These are phyloP conservation scores for Penicillium sp. DNA, from an alignment of 2,329 filamentous ascomycete species.

Conservation along the genomic window DNA sequence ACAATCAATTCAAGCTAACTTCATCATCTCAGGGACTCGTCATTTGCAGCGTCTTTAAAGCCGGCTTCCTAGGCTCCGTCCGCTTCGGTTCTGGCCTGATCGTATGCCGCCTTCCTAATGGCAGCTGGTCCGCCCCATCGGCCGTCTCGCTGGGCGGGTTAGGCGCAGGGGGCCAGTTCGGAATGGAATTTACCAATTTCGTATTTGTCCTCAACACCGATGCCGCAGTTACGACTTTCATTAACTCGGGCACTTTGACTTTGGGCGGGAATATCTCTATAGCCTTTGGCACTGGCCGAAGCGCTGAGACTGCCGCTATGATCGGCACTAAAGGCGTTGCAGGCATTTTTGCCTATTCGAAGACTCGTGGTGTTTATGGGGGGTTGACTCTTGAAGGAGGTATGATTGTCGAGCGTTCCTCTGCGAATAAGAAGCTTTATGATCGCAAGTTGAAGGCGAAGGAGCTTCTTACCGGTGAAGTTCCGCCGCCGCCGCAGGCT, in stretches of 20 bases:
- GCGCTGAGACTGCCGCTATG: constrained; percentile 89
- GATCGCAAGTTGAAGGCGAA: constrained; percentile 75
- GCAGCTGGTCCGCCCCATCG: constrained; percentile 52
- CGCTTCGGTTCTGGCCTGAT: constrained; percentile 53
- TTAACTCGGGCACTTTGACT: constrained; percentile 83
- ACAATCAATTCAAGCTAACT: neutral
- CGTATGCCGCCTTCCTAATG: constrained; percentile 50
- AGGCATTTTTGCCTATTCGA: constrained; percentile 92
- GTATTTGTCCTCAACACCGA: constrained; percentile 96
- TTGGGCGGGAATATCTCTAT: constrained; percentile 93
- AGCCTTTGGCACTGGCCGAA: constrained; percentile 88
- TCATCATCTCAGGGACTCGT: constrained; percentile 46
- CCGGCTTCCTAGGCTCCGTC: constrained; percentile 50
- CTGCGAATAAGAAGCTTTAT: constrained; percentile 95
- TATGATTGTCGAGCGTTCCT: constrained; percentile 84
- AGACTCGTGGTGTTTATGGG: constrained; percentile 94
- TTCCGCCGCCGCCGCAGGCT: constrained; percentile 76
- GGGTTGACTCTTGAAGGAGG: constrained; percentile 90
- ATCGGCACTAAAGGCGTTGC: constrained; percentile 83
- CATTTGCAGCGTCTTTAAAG: constrained; percentile 51
- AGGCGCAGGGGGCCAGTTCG: constrained; percentile 52
- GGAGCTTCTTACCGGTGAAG: constrained; percentile 76
- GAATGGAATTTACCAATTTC: constrained; percentile 62
- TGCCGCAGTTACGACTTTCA: constrained; percentile 84
- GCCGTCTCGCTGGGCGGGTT: constrained; percentile 49